Evolutionary conservation across 768 basidiomycete species (phyloP).

Genomic region (Lactifluus pinguis): DNA sequence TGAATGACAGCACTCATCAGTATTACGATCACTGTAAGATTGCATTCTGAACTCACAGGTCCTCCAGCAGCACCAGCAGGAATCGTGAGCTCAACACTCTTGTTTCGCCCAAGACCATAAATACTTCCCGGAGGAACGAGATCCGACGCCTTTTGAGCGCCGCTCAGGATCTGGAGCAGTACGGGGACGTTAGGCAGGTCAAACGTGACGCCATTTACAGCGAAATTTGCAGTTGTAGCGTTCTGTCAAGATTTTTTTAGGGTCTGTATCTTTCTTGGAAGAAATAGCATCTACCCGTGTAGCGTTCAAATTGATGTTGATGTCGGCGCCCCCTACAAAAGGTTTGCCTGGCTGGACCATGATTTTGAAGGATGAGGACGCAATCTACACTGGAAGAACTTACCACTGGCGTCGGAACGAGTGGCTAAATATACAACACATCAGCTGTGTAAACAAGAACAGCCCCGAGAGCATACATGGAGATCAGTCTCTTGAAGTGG

Average conservation of each 20-base stretch:
- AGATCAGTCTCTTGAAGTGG: constrained; percentile 9
- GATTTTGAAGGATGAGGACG: background rate
- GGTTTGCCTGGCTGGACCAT: constrained; percentile 5
- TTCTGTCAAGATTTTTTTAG: background rate
- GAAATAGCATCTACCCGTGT: background rate
- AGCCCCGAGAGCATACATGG: background rate
- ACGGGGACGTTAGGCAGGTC: background rate
- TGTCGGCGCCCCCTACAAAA: constrained; percentile 1
- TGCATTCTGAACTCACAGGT: background rate
- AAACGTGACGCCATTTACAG: background rate
- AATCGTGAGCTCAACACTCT: constrained; percentile 35
- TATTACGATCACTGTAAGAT: background rate
- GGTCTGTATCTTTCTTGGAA: background rate
- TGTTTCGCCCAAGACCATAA: constrained; percentile 37
- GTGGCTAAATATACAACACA: background rate
- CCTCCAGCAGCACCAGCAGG: background rate
- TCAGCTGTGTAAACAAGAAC: background rate
- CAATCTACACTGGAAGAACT: background rate
- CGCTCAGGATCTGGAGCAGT: constrained; percentile 8
- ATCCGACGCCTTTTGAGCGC: constrained; percentile 33
- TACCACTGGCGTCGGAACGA: constrained; percentile 7
- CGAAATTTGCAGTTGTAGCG: background rate
- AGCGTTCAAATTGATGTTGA: background rate
- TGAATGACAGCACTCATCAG: background rate
- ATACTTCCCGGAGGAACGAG: constrained; percentile 42